phyloP scores from a whole-genome alignment of 192 early-diverging fungal species.

The Chytriomyces confervae region DNA sequence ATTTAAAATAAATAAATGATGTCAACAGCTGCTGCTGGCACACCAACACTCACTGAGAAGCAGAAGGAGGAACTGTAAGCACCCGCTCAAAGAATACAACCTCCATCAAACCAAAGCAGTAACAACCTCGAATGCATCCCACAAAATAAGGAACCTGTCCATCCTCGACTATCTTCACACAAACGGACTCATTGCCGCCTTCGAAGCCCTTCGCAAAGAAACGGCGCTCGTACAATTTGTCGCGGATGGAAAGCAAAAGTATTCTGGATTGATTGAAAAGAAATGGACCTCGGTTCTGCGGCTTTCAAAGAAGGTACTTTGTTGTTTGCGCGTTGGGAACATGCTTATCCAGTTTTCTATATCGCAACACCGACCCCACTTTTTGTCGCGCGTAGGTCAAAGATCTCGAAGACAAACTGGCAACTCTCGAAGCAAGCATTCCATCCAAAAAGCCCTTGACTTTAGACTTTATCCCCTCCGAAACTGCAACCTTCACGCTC shows the following conservation, averaged over 20 bases:
- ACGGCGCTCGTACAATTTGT: slow-evolving; percentile 62
- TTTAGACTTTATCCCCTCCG: slow-evolving; percentile 9
- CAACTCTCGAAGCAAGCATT: slow-evolving; percentile 56
- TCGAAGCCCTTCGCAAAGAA: slow-evolving; percentile 73
- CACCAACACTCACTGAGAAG: slow-evolving; percentile 7
- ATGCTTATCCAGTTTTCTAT: no score
- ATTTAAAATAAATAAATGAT: no score
- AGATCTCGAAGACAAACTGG: slow-evolving; percentile 83
- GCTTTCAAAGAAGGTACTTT: slow-evolving; percentile 92
- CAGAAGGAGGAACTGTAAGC: slow-evolving; percentile 27
- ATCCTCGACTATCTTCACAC: slow-evolving; percentile 89
- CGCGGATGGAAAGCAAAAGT: slow-evolving; percentile 78
- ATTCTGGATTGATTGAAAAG: slow-evolving; percentile 80
- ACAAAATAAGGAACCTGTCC: slow-evolving; percentile 51
- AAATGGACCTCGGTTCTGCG: slow-evolving; percentile 97
- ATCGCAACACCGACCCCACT: no score
- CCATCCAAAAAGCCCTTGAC: slow-evolving; percentile 43
- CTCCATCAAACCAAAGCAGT: not conserved
- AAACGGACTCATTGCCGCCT: slow-evolving; percentile 72
- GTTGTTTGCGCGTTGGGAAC: no score
- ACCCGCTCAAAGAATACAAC: no score
- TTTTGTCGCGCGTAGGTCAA: no score
- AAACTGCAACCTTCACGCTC: slow-evolving; percentile 51
- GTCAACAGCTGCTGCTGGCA: no score
- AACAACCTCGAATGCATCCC: not conserved